Percentiles rank a stretch among this genome's conserved stretches.
Evolutionary conservation across 768 basidiomycete species (phyloP).

Genomic region (Sporobolomyces pararoseus): DNA sequence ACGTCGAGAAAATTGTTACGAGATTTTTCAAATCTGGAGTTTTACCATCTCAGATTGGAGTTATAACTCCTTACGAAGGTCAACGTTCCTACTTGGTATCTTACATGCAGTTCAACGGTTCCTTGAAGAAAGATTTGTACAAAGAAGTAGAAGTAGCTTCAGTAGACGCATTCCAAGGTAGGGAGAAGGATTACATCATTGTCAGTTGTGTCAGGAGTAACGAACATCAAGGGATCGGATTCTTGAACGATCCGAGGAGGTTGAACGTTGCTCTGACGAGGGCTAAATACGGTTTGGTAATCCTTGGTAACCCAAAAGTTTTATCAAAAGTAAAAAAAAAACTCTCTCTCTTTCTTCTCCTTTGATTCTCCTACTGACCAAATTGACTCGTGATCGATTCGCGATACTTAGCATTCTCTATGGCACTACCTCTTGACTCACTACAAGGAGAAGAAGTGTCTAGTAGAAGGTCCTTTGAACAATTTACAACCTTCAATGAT

Average conservation of each 20-base stretch:
- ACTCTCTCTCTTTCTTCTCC: conserved; percentile 24
- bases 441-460: conserved; percentile 89
- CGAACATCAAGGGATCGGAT: conserved; percentile 98
- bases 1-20: conserved; percentile 99
- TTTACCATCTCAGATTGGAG: conserved; percentile 88
- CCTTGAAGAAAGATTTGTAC: conserved; percentile 96
- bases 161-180: conserved; percentile 98
- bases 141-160: conserved; percentile 99
- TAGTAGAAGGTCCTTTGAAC: conserved; percentile 93
- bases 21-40: conserved; percentile 99
- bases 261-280: conserved; percentile 95
- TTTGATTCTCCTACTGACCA: background rate
- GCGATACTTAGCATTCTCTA: conserved; percentile 77
- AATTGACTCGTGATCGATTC: background rate
- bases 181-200: conserved; percentile 99
- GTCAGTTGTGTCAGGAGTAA: conserved; percentile 96
- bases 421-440: conserved; percentile 98
- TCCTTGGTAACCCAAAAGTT: conserved; percentile 99
- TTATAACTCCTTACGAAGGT: conserved; percentile 98
- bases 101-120: conserved; percentile 99
- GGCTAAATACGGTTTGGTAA: conserved; percentile 96
- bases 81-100: conserved; percentile 97
- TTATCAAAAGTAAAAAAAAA: conserved; percentile 98
- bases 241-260: conserved; percentile 94
- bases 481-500: conserved; percentile 99